Evolutionary conservation across 2,329 filamentous ascomycete genomes (phyloP).

Genomic region (Alternaria infectoria): DNA sequence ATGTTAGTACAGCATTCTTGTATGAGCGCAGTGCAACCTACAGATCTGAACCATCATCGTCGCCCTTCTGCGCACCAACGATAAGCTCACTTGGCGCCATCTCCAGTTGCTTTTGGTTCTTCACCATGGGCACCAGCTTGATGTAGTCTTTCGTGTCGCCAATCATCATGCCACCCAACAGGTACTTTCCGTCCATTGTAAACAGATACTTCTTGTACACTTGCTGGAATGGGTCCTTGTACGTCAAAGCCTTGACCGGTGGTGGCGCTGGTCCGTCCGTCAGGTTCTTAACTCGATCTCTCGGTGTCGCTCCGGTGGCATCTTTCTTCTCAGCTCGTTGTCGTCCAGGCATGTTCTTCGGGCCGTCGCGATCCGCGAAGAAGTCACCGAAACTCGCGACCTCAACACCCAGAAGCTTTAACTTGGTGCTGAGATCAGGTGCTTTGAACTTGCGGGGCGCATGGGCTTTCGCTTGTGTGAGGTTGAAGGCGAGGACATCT

Average conservation of each 20-base stretch:
- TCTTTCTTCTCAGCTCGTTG: slow-evolving; percentile 56
- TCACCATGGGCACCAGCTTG: slow-evolving; percentile 86
- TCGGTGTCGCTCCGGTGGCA: slow-evolving; percentile 31
- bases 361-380: slow-evolving; percentile 86
- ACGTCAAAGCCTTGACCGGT: slow-evolving; percentile 81
- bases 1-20: slow-evolving; percentile 18
- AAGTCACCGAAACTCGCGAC: slow-evolving; percentile 94
- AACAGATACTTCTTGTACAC: slow-evolving; percentile 96
- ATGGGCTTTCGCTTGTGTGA: slow-evolving; percentile 81
- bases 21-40: slow-evolving; percentile 37
- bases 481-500: slow-evolving; percentile 87
- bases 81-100: slow-evolving; percentile 83
- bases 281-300: slow-evolving; percentile 58
- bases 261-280: slow-evolving; percentile 63
- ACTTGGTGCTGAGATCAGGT: slow-evolving; percentile 87
- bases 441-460: slow-evolving; percentile 73
- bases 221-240: slow-evolving; percentile 85
- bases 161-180: slow-evolving; percentile 97
- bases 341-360: slow-evolving; percentile 72
- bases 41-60: slow-evolving; percentile 79
- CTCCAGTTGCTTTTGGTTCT: slow-evolving; percentile 79
- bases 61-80: slow-evolving; percentile 74
- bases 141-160: slow-evolving; percentile 90
- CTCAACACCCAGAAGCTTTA: slow-evolving; percentile 88
- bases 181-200: slow-evolving; percentile 84